Evolutionary conservation across 2,329 filamentous ascomycete genomes (phyloP).

Genomic region (Cyphellophora attinorum): DNA sequence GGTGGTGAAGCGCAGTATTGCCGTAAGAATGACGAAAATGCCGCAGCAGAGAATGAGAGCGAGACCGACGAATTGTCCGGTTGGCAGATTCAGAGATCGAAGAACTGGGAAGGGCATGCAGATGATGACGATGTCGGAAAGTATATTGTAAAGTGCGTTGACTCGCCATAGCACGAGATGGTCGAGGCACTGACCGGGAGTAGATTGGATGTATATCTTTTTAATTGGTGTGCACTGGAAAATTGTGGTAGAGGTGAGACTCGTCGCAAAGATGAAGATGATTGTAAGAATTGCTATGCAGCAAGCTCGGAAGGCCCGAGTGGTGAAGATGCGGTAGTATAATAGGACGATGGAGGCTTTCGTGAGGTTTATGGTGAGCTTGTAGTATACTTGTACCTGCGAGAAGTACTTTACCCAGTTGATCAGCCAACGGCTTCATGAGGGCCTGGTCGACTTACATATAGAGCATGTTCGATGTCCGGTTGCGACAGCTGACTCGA

Average conservation of each 20-base stretch:
- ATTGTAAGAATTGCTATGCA: constrained; percentile 34
- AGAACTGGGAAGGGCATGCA: constrained; percentile 25
- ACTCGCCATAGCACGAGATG: constrained; percentile 40
- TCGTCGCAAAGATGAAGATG: constrained; percentile 32
- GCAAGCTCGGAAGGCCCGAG: constrained; percentile 30
- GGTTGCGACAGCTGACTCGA: background rate
- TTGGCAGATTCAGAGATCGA: constrained; percentile 20
- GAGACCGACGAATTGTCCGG: constrained; percentile 42
- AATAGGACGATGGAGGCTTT: constrained; percentile 45
- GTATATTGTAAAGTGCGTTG: constrained; percentile 31
- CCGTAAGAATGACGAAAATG: constrained; percentile 14
- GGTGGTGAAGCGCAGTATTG: constrained; percentile 25
- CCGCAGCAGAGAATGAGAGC: constrained; percentile 28
- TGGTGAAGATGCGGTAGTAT: constrained; percentile 45
- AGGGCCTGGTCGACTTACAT: background rate
- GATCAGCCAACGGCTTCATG: too few relatives aligned
- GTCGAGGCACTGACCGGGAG: constrained; percentile 36
- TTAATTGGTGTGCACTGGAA: constrained; percentile 42
- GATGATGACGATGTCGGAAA: constrained; percentile 26
- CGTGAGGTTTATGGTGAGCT: constrained; percentile 43
- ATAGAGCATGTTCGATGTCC: background rate
- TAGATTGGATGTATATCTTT: constrained; percentile 17
- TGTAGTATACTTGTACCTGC: constrained; percentile 45
- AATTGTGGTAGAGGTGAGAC: constrained; percentile 36
- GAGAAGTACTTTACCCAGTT: constrained; percentile 35